These are phyloP conservation scores for Cryphonectria japonica DNA, from an alignment of 2,329 filamentous ascomycete species.

Conservation along the genomic window DNA sequence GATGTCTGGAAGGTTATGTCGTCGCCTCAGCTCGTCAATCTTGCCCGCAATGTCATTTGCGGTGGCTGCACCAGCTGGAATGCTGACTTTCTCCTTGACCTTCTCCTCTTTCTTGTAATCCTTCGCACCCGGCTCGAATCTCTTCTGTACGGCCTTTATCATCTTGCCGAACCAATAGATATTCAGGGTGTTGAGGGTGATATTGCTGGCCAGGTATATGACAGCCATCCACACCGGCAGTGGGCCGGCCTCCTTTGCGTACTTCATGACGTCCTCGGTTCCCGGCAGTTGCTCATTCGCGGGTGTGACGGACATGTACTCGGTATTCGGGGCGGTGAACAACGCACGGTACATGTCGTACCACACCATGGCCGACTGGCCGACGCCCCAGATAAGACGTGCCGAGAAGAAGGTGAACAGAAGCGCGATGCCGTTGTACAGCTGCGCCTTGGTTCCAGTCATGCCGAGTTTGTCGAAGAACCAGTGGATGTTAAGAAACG, in stretches of 20 bases:
- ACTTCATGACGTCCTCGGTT: slow-evolving; percentile 51
- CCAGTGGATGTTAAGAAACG: slow-evolving; percentile 89
- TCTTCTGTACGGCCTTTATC: slow-evolving; percentile 76
- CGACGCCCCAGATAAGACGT: slow-evolving; percentile 78
- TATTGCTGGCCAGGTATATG: slow-evolving; percentile 71
- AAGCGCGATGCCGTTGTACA: slow-evolving; percentile 76
- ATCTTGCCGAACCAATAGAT: slow-evolving; percentile 89
- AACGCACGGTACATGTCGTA: slow-evolving; percentile 68
- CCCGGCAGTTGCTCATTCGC: slow-evolving; percentile 36
- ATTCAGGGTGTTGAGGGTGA: slow-evolving; percentile 76
- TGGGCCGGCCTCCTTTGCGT: slow-evolving; percentile 50
- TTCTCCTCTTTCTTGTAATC: slow-evolving; percentile 35
- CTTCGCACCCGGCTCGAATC: slow-evolving; percentile 62
- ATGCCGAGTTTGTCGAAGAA: slow-evolving; percentile 86
- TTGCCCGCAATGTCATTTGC: slow-evolving; percentile 20
- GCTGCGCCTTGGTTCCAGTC: slow-evolving; percentile 74
- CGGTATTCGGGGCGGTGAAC: slow-evolving; percentile 44
- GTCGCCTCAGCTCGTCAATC: slow-evolving; percentile 31
- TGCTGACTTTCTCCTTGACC: slow-evolving; percentile 35
- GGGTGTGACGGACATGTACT: slow-evolving; percentile 40
- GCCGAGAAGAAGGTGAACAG: slow-evolving; percentile 76
- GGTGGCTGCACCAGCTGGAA: slow-evolving; percentile 16
- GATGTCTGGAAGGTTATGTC: slow-evolving; percentile 28
- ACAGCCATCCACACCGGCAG: slow-evolving; percentile 72
- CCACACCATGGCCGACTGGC: slow-evolving; percentile 71